Percentiles rank a stretch among this genome's conserved stretches.
Evolutionary conservation across 108 stramenopile species (phyloP).

Genomic region (Cyclotella cryptica): DNA sequence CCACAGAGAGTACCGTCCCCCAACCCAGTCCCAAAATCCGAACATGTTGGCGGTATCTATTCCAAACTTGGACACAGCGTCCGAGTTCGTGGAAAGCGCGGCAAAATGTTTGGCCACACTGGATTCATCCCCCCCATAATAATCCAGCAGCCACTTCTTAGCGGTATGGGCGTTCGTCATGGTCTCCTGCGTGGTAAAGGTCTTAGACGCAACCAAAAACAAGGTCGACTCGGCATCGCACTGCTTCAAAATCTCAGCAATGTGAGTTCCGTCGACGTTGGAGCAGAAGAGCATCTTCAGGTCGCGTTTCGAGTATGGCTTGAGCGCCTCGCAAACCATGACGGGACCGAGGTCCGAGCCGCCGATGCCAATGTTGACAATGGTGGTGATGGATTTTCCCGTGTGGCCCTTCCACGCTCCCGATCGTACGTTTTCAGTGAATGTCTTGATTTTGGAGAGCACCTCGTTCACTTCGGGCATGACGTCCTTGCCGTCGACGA

Average conservation of each 20-base stretch:
- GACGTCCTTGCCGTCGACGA: slow-evolving; percentile 91
- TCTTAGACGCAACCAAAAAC: slow-evolving; percentile 95
- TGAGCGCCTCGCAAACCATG: slow-evolving; percentile 96
- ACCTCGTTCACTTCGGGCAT: slow-evolving; percentile 91
- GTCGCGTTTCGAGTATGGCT: slow-evolving; percentile 87
- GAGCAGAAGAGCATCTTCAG: slow-evolving; percentile 93
- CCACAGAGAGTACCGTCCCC: slow-evolving; percentile 63
- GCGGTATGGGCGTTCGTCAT: slow-evolving; percentile 98
- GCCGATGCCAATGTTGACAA: slow-evolving; percentile 97
- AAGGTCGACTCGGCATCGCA: slow-evolving; percentile 90
- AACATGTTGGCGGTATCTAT: slow-evolving; percentile 94
- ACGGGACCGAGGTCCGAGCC: slow-evolving; percentile 96
- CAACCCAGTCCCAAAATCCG: slow-evolving; percentile 88
- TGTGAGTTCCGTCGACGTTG: slow-evolving; percentile 97
- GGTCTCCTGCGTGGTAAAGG: slow-evolving; percentile 98
- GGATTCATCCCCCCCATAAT: slow-evolving; percentile 67
- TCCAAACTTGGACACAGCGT: slow-evolving; percentile 83
- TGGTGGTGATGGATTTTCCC: slow-evolving; percentile 88
- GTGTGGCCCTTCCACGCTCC: slow-evolving; percentile 93
- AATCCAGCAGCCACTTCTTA: slow-evolving; percentile 88
- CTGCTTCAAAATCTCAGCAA: slow-evolving; percentile 86
- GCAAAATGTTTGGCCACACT: slow-evolving; percentile 94
- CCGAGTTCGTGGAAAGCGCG: slow-evolving; percentile 80
- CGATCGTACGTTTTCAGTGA: slow-evolving; percentile 85
- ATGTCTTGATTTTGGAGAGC: slow-evolving; percentile 84